A percentile compares a stretch with the other conserved stretches of the same genome.
phyloP scores from a whole-genome alignment of 2,329 filamentous ascomycete species.

The Cryphonectria parasitica region DNA sequence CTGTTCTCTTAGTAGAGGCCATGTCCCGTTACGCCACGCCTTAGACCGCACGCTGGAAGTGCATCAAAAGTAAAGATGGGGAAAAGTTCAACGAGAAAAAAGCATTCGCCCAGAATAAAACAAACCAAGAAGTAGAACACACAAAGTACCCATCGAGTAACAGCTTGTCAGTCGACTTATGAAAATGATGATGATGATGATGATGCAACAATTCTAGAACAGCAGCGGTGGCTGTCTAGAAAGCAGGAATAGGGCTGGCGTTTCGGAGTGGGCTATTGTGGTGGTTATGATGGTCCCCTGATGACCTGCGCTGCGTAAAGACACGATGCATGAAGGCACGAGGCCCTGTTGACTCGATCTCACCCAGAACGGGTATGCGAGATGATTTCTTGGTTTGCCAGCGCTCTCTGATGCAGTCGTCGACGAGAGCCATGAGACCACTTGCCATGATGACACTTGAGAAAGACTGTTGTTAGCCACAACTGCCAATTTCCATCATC shows the following conservation, averaged over 20 bases:
- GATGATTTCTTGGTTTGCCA: conserved; percentile 61
- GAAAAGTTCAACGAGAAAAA: not conserved
- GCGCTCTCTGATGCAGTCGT: conserved; percentile 84
- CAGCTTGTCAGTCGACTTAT: not conserved
- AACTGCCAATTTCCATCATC: too few relatives aligned
- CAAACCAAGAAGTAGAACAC: too few relatives aligned
- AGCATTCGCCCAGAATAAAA: not conserved
- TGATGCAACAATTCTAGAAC: too few relatives aligned
- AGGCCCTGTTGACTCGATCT: conserved; percentile 42
- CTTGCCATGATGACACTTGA: conserved; percentile 86
- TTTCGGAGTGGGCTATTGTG: conserved; percentile 34
- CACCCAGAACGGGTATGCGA: conserved; percentile 43
- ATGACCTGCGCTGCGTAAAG: conserved; percentile 38
- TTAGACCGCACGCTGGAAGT: not conserved
- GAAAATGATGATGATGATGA: not conserved
- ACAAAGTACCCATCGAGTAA: not conserved
- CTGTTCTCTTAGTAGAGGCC: conserved; percentile 4
- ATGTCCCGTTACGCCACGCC: conserved; percentile 11
- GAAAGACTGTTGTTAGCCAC: conserved; percentile 17
- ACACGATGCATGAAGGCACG: conserved; percentile 42
- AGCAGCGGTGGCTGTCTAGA: conserved; percentile 23
- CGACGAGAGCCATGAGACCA: conserved; percentile 85
- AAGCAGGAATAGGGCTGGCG: conserved; percentile 32
- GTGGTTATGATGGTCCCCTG: conserved; percentile 30
- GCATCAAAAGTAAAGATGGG: not conserved